Evolutionary conservation across 441 rosid genomes (phyloP).

Genomic region (Mallotus repandus): DNA sequence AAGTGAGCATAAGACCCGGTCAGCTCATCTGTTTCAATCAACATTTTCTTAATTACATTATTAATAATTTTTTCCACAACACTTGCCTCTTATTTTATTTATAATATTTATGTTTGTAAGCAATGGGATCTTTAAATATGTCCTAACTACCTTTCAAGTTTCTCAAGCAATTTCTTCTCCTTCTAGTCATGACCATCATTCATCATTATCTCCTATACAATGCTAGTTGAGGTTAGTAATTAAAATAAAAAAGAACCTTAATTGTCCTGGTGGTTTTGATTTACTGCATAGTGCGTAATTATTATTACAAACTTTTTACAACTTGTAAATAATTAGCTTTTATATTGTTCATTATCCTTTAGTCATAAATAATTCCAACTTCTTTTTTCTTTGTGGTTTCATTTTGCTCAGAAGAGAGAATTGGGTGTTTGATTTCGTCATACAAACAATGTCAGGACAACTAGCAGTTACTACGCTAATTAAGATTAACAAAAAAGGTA

Average conservation of each 20-base stretch:
- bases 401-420: background rate
- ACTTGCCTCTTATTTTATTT: constrained; percentile 11
- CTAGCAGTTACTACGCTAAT: too few relatives aligned
- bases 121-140: constrained; percentile 11
- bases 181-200: background rate
- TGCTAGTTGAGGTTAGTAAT: background rate
- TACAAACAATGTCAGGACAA: background rate
- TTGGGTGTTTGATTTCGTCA: background rate
- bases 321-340: background rate
- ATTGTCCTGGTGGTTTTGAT: too few relatives aligned
- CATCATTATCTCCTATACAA: background rate
- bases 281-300: background rate
- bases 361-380: background rate
- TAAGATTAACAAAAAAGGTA: too few relatives aligned
- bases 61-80: constrained; percentile 7
- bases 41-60: background rate
- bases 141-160: constrained; percentile 18
- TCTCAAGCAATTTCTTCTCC: background rate
- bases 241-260: background rate
- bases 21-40: constrained; percentile 28
- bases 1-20: constrained; percentile 13
- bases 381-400: background rate
- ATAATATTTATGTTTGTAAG: background rate
- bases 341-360: background rate
- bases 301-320: constrained; percentile 1